Percentiles rank a stretch among this genome's conserved stretches.
These are phyloP conservation scores for Flaveria linearis DNA, from an alignment of 129 eudicot species.

Conservation along the genomic window DNA sequence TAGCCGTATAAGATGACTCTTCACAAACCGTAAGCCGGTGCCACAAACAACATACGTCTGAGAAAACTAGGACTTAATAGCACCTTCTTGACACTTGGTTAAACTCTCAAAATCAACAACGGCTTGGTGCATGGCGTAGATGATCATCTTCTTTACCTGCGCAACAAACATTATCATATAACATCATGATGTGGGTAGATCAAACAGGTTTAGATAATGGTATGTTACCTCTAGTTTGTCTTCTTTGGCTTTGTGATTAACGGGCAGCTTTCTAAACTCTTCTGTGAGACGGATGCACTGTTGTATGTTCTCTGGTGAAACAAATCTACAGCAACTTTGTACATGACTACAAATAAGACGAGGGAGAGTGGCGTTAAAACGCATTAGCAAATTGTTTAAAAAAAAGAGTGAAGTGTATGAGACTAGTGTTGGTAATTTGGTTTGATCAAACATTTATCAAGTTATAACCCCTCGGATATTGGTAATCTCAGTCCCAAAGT, in stretches of 20 bases:
- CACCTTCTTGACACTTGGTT: background rate
- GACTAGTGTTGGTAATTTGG: too few relatives aligned
- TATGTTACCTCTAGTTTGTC: conserved; percentile 13
- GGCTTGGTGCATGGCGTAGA: conserved; percentile 11
- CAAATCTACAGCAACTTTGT: conserved; percentile 14
- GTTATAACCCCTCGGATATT: too few relatives aligned
- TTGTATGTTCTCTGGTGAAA: conserved; percentile 13
- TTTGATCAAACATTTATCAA: too few relatives aligned
- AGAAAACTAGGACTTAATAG: background rate
- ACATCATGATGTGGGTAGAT: background rate
- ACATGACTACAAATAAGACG: background rate
- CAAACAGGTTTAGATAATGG: background rate
- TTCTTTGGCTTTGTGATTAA: conserved; percentile 16
- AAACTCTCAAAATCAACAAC: background rate
- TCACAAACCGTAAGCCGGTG: background rate
- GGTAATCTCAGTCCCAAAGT: too few relatives aligned
- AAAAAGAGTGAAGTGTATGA: too few relatives aligned
- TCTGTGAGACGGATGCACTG: conserved; percentile 6
- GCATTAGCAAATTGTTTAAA: too few relatives aligned
- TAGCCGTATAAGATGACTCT: background rate
- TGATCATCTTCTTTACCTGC: conserved; percentile 16
- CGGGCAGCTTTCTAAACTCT: conserved; percentile 7
- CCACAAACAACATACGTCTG: background rate
- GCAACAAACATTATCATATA: background rate
- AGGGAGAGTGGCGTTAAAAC: too few relatives aligned